Evolutionary conservation across 306 rosid species (phyloP), one percentile per base, ranked within the genome.

Genomic region (apple (Malus domestica)): DNA sequence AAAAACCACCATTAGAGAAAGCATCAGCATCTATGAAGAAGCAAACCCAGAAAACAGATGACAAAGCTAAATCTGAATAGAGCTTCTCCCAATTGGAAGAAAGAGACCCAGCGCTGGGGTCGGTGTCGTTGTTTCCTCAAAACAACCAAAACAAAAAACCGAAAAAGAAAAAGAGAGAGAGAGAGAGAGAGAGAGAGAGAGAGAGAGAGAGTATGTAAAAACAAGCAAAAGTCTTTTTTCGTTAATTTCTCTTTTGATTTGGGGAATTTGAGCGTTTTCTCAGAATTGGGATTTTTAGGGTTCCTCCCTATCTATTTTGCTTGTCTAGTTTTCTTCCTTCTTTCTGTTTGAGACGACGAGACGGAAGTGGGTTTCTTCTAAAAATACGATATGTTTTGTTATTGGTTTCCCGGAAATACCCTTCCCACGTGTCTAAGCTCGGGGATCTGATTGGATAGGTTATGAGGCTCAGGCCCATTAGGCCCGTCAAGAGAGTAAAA

Each of bases 1-100:
- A 81, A 88, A 86, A 86, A 71, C 76, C 75, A 78, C 66, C 83
- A 83, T 87, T 80, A 83, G 89, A 76, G 66, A 74, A 44, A 61
- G 27, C 76, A 65, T n/a, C 85, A 30, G 75, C 78, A 54, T 60
- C 82, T 67, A 52, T 13, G 57, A 23, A 7, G 66, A 22, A 57
- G 55, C 55, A 51, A 38, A 55, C 67, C 83, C 78, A 76, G 63
- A 55, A 13, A 59, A 66, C n/a, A 63, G 14, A 72, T 8, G 51
- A 77, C 8, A 58, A 38, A 4, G 38, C 68, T 62, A 32, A n/a
- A 61, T 42, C 69, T 16, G 19, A 14, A 55, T 12, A 60, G 10
- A 29, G 45, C 19, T 51, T 76, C 74, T 60, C 76, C 74, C 63
- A 61, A 42, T 25, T 4, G 49, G 46, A 66, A 72, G 64, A 81